Evolutionary conservation across 345 rosid species (phyloP).

Genomic region (Excoecaria agallocha): DNA sequence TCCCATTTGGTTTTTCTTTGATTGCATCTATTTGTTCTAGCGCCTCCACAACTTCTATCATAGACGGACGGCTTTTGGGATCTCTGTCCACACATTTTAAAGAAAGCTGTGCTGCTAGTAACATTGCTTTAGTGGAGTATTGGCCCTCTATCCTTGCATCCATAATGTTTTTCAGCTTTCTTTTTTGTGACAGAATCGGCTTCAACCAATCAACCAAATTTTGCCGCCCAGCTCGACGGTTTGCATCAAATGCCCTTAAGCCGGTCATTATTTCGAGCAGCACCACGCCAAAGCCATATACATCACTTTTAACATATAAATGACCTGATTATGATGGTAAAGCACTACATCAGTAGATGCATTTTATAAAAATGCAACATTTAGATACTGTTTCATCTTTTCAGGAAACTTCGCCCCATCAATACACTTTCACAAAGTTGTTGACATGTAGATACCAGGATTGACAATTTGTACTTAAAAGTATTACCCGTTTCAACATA

Average conservation of each 20-base stretch:
- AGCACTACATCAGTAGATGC: too few species aligned
- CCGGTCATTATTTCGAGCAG: slow-evolving; percentile 61
- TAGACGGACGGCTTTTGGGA: slow-evolving; percentile 54
- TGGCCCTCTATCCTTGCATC: slow-evolving; percentile 51
- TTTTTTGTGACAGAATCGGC: slow-evolving; percentile 40
- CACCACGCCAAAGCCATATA: slow-evolving; percentile 67
- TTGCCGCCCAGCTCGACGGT: slow-evolving; percentile 40
- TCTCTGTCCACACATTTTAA: slow-evolving; percentile 44
- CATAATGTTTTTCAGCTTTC: slow-evolving; percentile 40
- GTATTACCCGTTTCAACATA: slow-evolving; percentile 59
- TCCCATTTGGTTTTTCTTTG: slow-evolving; percentile 24
- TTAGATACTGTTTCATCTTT: not conserved
- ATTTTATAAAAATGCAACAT: too few species aligned
- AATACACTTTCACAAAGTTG: not conserved
- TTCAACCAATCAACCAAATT: slow-evolving; percentile 56
- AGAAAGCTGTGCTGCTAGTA: slow-evolving; percentile 42
- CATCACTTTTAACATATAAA: slow-evolving; percentile 68
- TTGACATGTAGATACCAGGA: not conserved
- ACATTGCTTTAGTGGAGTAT: slow-evolving; percentile 46
- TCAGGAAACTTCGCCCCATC: not conserved
- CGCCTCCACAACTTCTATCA: slow-evolving; percentile 51
- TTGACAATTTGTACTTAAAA: not conserved
- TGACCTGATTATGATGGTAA: slow-evolving; percentile 46
- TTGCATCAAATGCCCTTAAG: slow-evolving; percentile 40
- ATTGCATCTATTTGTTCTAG: slow-evolving; percentile 50